Evolutionary conservation across 1,284 basidiomycete genomes (phyloP).

Genomic region (Ceratobasidium sp.): DNA sequence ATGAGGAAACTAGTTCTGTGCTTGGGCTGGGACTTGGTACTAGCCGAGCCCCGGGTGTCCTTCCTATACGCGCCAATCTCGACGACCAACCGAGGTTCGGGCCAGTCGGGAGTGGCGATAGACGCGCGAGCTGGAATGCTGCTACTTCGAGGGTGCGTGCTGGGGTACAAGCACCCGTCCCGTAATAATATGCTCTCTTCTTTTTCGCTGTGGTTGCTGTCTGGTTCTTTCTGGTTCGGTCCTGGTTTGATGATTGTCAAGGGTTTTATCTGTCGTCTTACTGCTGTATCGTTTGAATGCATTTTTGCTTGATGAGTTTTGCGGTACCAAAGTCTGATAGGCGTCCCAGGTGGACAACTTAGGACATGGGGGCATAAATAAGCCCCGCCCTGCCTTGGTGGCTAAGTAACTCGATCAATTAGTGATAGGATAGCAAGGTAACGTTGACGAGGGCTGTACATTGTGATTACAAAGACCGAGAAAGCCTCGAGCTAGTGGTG

Average conservation of each 20-base stretch:
- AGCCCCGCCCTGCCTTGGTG: too few relatives aligned
- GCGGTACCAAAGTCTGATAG: too few relatives aligned
- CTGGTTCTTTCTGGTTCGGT: constrained; percentile 24
- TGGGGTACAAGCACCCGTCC: constrained; percentile 27
- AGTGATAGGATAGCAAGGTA: too few relatives aligned
- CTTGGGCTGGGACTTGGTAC: constrained; percentile 24
- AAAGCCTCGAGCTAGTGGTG: too few relatives aligned
- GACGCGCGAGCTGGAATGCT: constrained; percentile 39
- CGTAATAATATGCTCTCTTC: constrained; percentile 1
- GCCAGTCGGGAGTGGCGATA: constrained; percentile 27
- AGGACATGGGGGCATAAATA: too few relatives aligned
- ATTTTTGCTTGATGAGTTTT: constrained; percentile 22
- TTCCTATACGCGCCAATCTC: neutral
- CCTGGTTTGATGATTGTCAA: constrained; percentile 20
- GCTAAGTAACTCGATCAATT: too few relatives aligned
- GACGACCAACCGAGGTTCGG: constrained; percentile 7
- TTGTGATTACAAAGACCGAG: too few relatives aligned
- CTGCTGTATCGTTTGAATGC: constrained; percentile 41
- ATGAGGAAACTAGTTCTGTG: constrained; percentile 15
- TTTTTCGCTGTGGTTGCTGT: constrained; percentile 2
- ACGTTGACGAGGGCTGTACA: too few relatives aligned
- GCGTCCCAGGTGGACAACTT: neutral
- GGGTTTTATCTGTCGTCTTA: constrained; percentile 2
- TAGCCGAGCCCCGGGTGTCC: neutral
- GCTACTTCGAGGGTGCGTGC: constrained; percentile 30